These are phyloP conservation scores for Cutaneotrichosporon cyanovorans DNA, from an alignment of 1,284 basidiomycete species.

Conservation along the genomic window DNA sequence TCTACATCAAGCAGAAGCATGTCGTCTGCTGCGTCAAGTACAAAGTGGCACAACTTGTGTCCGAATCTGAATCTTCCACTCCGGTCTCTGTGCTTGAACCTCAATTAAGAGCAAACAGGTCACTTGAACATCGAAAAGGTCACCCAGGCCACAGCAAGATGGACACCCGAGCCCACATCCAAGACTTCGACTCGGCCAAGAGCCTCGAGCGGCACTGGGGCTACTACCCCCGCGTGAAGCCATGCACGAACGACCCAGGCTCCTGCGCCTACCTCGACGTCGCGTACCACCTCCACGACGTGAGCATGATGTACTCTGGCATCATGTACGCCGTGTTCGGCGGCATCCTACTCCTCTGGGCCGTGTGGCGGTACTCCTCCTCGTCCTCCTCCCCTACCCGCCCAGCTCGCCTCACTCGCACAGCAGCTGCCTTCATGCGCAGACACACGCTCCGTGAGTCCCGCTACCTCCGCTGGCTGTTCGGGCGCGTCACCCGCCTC, in stretches of 20 bases:
- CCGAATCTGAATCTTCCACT: too few species aligned
- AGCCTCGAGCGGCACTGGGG: conserved; percentile 31
- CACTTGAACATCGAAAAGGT: too few species aligned
- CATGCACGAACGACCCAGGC: conserved; percentile 31
- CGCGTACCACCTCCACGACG: conserved; percentile 30
- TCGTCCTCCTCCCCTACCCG: not conserved
- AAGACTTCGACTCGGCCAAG: conserved; percentile 18
- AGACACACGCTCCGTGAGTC: conserved; percentile 16
- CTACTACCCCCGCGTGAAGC: conserved; percentile 24
- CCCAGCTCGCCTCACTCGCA: conserved; percentile 1
- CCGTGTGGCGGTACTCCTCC: conserved; percentile 5
- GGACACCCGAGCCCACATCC: conserved; percentile 23
- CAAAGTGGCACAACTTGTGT: too few species aligned
- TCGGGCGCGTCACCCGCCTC: conserved; percentile 25
- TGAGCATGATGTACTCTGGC: conserved; percentile 28
- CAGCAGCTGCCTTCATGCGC: conserved; percentile 7
- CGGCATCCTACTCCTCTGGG: conserved; percentile 20
- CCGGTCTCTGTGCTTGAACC: too few species aligned
- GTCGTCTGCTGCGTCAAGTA: too few species aligned
- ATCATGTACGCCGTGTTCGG: conserved; percentile 23
- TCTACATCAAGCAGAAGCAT: too few species aligned
- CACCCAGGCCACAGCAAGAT: too few species aligned
- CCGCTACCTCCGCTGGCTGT: conserved; percentile 15
- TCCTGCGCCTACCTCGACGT: conserved; percentile 32
- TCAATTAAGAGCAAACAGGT: too few species aligned